Percentiles rank a stretch among this genome's conserved stretches.
phyloP scores from a whole-genome alignment of 768 basidiomycete genomes.

The Mycena crocata region DNA sequence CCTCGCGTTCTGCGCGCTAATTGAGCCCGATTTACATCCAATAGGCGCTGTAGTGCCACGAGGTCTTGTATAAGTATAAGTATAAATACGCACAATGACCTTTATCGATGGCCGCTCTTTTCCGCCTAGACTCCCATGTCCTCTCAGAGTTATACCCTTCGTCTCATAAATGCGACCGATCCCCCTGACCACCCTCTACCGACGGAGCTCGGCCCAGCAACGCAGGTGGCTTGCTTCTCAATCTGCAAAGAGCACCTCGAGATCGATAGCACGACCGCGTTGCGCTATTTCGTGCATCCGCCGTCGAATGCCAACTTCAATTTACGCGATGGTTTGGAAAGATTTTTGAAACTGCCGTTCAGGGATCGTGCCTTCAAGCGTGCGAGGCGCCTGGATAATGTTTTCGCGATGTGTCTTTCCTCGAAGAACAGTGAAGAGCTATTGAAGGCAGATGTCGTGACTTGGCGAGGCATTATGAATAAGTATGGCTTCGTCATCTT shows the following conservation, averaged over 20 bases:
- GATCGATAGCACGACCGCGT: conserved; percentile 9
- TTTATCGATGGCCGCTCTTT: neutral
- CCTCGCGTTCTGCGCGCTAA: too few species aligned
- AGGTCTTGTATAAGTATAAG: too few species aligned
- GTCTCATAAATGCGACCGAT: neutral
- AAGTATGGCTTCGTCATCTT: neutral
- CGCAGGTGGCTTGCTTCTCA: conserved; percentile 14
- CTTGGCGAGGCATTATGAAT: conserved; percentile 21
- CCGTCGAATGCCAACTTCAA: neutral
- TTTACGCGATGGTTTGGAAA: conserved; percentile 1
- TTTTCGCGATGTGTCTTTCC: conserved; percentile 10
- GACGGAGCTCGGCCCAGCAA: conserved; percentile 8
- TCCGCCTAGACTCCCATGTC: neutral
- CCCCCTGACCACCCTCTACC: neutral
- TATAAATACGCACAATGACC: too few species aligned
- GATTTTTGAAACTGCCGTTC: neutral
- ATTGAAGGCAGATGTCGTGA: conserved; percentile 15
- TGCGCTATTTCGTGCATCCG: conserved; percentile 13
- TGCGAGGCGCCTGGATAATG: conserved; percentile 17
- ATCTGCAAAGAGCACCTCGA: neutral
- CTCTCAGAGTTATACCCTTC: neutral
- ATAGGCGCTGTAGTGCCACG: too few species aligned
- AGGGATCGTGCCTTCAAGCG: conserved; percentile 8
- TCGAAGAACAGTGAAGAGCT: conserved; percentile 15
- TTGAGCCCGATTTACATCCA: too few species aligned